These are phyloP conservation scores for Xylariales sp. DNA, from an alignment of 2,329 filamentous ascomycete genomes.

Conservation along the genomic window DNA sequence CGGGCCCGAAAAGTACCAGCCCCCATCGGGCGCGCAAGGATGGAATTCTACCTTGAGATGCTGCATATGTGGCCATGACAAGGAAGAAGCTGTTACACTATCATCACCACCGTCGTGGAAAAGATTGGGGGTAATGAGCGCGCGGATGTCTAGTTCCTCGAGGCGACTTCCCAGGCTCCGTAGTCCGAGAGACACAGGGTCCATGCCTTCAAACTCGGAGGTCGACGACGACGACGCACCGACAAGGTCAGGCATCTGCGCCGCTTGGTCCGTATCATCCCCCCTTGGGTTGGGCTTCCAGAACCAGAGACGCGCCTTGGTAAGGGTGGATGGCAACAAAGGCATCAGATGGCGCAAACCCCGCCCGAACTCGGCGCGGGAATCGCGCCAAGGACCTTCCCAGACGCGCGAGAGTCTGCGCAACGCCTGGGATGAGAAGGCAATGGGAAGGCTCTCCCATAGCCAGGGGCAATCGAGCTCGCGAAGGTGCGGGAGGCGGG, in stretches of 20 bases:
- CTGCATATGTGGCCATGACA: conserved; percentile 14
- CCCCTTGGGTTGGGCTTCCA: conserved; percentile 10
- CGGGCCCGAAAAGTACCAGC: conserved; percentile 18
- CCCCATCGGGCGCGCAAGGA: conserved; percentile 15
- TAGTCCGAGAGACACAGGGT: conserved; percentile 17
- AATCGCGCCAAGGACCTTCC: conserved; percentile 18
- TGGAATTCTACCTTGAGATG: conserved; percentile 17
- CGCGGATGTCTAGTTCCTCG: conserved; percentile 16
- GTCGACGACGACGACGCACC: conserved; percentile 2
- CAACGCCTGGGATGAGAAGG: conserved; percentile 11
- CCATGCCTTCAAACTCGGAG: too few relatives aligned
- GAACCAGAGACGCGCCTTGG: conserved; percentile 16
- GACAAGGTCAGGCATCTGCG: conserved; percentile 17
- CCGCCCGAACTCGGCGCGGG: conserved; percentile 15
- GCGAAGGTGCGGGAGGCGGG: conserved; percentile 13
- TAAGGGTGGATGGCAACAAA: conserved; percentile 10
- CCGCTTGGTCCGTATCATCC: conserved; percentile 11
- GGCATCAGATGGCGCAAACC: conserved; percentile 8
- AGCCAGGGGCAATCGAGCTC: conserved; percentile 17
- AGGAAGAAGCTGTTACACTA: too few relatives aligned
- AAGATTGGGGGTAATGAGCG: conserved; percentile 15
- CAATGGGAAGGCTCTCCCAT: conserved; percentile 15
- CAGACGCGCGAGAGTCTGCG: conserved; percentile 12
- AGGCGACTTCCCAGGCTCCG: conserved; percentile 14
- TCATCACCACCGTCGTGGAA: too few relatives aligned